Evolutionary conservation across 2,329 filamentous ascomycete species (phyloP), one percentile per base, ranked within the genome.

Genomic region (Exophiala viscosa): DNA sequence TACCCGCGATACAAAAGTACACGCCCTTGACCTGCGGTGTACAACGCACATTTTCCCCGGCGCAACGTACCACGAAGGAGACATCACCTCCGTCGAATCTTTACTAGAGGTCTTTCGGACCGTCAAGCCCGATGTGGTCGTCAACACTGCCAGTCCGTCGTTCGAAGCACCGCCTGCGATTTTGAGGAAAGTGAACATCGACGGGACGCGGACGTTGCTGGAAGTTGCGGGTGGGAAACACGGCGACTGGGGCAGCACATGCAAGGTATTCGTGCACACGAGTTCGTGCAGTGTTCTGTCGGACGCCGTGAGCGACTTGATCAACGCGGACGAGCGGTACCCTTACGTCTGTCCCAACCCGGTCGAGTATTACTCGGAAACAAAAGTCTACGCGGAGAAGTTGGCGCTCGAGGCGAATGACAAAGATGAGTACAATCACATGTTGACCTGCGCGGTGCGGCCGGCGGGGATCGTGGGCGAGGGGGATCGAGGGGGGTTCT

Each of bases 401-500:
- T 75, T 90, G 48, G 90, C 95, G 60, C 76, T 96, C 49, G 76
- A 82, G 47, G 55, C 52, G 28, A 87, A 87, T 65, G 93, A 90
- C 77, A 82, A 84, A 55, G 61, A 74, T 45, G 76, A 63, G 62
- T 78, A 65, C 50, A 73, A 76, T 46, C 73, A 74, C 39, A 83
- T 95, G 69, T 76, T 88, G 8, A 95, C 90, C n/a, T 82, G 82
- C 65, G 79, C 90, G 28, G 80, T 97, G 59, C 88, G 93, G 13
- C 89, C 91, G 5, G 87, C 90, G 10, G 89, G 89, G 60, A 95
- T 97, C 69, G 89, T 96, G 66, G 92, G 92, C 64, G 89, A 93
- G 66, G 88, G 88, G 63, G 93, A 99, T 73, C 48, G 52, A 11
- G 82, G 83, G 48, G 86, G 90, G 66, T 72, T 85, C 11, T 82